Conservation (phyloP, 129 eudicot genomes). For the Tagetes erecta region DNA sequence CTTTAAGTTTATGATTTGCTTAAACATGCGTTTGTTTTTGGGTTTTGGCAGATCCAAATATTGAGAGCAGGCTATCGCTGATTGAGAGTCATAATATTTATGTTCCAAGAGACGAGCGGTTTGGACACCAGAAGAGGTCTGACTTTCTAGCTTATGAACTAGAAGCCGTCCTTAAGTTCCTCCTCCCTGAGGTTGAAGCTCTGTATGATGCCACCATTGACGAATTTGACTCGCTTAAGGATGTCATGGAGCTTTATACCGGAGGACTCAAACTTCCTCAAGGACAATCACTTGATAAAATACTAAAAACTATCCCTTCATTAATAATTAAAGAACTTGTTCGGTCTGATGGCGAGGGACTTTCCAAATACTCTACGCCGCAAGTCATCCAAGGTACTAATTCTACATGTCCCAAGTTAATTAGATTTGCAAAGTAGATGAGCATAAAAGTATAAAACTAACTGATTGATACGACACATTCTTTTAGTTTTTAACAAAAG, state of each 20-base stretch:
- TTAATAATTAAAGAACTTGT: constrained; percentile 43
- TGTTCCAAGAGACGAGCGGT: constrained; percentile 64
- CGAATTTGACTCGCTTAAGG: constrained; percentile 46
- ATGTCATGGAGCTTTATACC: constrained; percentile 42
- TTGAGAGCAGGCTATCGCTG: constrained; percentile 50
- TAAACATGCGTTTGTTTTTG: background rate
- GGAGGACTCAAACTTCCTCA: constrained; percentile 48
- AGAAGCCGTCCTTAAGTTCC: constrained; percentile 41
- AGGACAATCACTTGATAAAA: constrained; percentile 16
- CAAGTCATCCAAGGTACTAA: constrained; percentile 46
- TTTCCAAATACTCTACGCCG: constrained; percentile 40
- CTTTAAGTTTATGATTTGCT: background rate
- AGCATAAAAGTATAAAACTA: background rate
- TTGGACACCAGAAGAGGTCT: constrained; percentile 44
- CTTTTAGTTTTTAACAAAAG: too few relatives aligned
- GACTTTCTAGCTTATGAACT: constrained; percentile 49
- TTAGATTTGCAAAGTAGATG: too few relatives aligned
- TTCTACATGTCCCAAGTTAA: background rate
- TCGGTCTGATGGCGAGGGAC: constrained; percentile 45
- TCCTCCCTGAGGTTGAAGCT: constrained; percentile 42
- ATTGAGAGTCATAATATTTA: constrained; percentile 38
- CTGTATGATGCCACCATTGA: constrained; percentile 33
- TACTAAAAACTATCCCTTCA: constrained; percentile 28
- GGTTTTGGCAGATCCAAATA: constrained; percentile 39
- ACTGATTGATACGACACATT: too few relatives aligned